Percentiles rank a stretch among this genome's conserved stretches.
These are phyloP conservation scores for Blastocystis sp. DNA, from an alignment of 352 stramenopile genomes.

Conservation along the genomic window DNA sequence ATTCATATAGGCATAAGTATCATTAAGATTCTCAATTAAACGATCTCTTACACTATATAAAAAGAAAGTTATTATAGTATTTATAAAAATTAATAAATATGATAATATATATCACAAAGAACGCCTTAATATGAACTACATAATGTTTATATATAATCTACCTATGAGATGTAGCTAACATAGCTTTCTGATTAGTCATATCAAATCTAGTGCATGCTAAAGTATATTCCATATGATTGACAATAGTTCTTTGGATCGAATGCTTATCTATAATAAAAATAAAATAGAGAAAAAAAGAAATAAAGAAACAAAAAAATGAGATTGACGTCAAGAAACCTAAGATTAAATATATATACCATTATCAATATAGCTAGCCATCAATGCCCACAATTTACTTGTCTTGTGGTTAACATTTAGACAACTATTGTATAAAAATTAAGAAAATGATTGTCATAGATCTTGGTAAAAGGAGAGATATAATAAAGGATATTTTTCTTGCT, in stretches of 20 bases:
- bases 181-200: conserved; percentile 37
- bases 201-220: conserved; percentile 38
- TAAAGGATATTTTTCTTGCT: too few species aligned
- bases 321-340: too few species aligned
- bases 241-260: conserved; percentile 38
- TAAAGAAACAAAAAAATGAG: neutral
- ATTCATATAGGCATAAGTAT: conserved; percentile 39
- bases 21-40: conserved; percentile 41
- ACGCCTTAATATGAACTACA: too few species aligned
- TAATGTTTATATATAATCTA: too few species aligned
- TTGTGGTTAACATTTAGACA: too few species aligned
- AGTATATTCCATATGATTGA: conserved; percentile 43
- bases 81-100: neutral
- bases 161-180: conserved; percentile 26
- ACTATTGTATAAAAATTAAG: too few species aligned
- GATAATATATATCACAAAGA: too few species aligned
- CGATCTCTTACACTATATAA: conserved; percentile 37
- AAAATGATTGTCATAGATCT: too few species aligned
- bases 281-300: neutral
- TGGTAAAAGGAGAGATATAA: too few species aligned
- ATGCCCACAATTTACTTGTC: too few species aligned
- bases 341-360: too few species aligned
- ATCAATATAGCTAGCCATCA: too few species aligned
- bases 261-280: conserved; percentile 28
- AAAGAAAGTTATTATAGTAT: neutral